Base-by-base conservation (phyloP, 352 stramenopile genomes). In the Phytophthora sp. region DNA sequence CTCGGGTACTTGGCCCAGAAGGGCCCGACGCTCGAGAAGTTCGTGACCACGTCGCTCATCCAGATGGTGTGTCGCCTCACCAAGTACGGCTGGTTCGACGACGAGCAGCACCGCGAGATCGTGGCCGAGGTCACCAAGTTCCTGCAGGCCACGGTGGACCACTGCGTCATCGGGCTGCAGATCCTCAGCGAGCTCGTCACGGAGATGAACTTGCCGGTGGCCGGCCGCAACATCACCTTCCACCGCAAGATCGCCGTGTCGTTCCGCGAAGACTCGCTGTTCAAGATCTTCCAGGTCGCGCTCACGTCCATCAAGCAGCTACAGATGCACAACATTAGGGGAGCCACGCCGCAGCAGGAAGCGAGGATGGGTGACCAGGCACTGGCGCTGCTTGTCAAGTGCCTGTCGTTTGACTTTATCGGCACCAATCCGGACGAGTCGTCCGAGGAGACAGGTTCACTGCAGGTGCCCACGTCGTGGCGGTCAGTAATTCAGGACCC, bases 81-180 rank as follows among this genome's bases (percentile, higher is more conserved):
- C 58, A 99, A 99, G 82, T 93, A 99, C 46, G 97, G 97, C n/a
- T 99, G 97, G 97, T 99, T 99, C 66, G 97, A 99, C 62, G 97
- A 99, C 74, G 91, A 97, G 28, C 95, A 99, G 53, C 87, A 95
- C 76, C 87, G 97, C 28, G 96, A 99, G 66, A 90, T 99, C 50
- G 92, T 98, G n/a, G 89, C 98, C 44, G 97, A 99, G 67, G 95
- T 99, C 23, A 98, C 91, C 55, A 99, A 99, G 69, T 99, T 99
- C 65, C 64, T 99, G 28, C 87, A 97, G 62, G 97, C 96, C 10
- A 99, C 96, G 10, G 89, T 99, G 11, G 96, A 98, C 66, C 97
- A 99, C 76, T 99, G 97, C 77, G 96, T 99, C 73, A 94, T 99
- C 44, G 97, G 97, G 0, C 79, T 99, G 2, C 97, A 98, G 72